Evolutionary conservation across 352 stramenopile genomes (phyloP), one percentile per base, ranked within the genome.

Genomic region (Pythium guiyangense): DNA sequence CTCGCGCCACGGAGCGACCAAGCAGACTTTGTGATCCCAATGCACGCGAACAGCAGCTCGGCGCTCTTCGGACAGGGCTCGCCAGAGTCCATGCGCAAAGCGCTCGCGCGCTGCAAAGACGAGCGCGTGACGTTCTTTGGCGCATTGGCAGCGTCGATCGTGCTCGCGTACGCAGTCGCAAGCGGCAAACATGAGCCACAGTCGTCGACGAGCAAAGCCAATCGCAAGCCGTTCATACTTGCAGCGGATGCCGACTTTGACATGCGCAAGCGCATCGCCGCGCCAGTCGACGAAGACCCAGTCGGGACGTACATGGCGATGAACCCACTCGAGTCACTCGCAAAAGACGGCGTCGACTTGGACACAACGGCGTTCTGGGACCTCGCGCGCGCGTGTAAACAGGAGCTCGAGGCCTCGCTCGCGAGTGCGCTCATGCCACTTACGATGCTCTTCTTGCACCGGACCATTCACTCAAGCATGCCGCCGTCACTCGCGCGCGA

Each of bases 61-160:
- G 71, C 51, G 14, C 29, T 79, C 10, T 83, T 87, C 25, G 67
- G 67, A 3, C 48, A 72, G 17, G 73, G 77, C 34, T 63, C 65
- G 3, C n/a, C 49, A 11, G 67, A 65, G 17, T 77, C 69, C n/a
- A 69, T 79, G 61, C 29, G 37, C 20, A 62, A 69, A 14, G 66
- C 69, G 0, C 18, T 84, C 12, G 37, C 25, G 1, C 64, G 52
- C 35, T 87, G 77, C 66, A 72, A 62, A 29, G 62, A 71, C 14
- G 69, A 84, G 50, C 37, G 63, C 22, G 70, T 70, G 15, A 69
- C 71, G 5, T 63, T 84, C 22, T 67, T 67, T 15, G 67, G 66
- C 11, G 76, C 62, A 4, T 40, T 83, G 31, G 49, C 72, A 9
- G 73, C 70, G 14, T 50, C 70, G 2, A 57, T 63, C 6, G 37